A percentile compares a stretch with the other conserved stretches of the same genome.
These are phyloP conservation scores for Irpex lacteus DNA, from an alignment of 1,284 basidiomycete species.

Conservation along the genomic window DNA sequence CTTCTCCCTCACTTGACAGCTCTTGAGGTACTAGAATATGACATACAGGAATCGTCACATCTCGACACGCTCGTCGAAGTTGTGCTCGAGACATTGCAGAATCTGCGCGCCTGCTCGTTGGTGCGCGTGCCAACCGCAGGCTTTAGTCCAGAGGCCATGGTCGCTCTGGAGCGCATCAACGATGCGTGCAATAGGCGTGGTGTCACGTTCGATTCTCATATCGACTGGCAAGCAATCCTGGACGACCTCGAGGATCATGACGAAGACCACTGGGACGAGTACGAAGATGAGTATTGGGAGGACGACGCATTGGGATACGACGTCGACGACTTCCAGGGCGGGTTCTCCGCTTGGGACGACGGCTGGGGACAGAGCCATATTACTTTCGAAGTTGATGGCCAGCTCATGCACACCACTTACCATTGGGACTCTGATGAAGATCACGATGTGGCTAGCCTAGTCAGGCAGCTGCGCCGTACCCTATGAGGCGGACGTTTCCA, in stretches of 20 bases:
- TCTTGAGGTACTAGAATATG: background rate
- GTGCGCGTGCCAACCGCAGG: too few relatives aligned
- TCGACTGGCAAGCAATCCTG: background rate
- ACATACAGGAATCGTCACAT: background rate
- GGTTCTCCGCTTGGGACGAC: background rate
- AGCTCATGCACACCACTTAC: background rate
- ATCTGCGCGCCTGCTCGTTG: background rate
- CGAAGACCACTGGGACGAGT: background rate
- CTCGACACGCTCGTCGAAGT: background rate
- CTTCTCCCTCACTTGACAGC: background rate
- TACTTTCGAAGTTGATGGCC: background rate
- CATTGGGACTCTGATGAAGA: background rate
- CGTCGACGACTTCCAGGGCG: too few relatives aligned
- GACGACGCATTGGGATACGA: background rate
- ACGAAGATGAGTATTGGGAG: background rate
- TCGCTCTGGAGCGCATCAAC: too few relatives aligned
- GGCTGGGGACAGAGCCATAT: background rate
- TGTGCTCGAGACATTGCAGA: background rate
- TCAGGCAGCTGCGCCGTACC: background rate
- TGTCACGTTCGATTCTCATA: too few relatives aligned
- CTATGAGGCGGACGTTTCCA: too few relatives aligned
- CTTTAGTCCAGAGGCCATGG: too few relatives aligned
- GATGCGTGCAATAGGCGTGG: too few relatives aligned
- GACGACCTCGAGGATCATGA: background rate
- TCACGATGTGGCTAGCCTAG: background rate